A percentile compares a stretch with the other conserved stretches of the same genome.
Conservation (phyloP, 2,329 filamentous ascomycete species). For the Colletotrichum truncatum region DNA sequence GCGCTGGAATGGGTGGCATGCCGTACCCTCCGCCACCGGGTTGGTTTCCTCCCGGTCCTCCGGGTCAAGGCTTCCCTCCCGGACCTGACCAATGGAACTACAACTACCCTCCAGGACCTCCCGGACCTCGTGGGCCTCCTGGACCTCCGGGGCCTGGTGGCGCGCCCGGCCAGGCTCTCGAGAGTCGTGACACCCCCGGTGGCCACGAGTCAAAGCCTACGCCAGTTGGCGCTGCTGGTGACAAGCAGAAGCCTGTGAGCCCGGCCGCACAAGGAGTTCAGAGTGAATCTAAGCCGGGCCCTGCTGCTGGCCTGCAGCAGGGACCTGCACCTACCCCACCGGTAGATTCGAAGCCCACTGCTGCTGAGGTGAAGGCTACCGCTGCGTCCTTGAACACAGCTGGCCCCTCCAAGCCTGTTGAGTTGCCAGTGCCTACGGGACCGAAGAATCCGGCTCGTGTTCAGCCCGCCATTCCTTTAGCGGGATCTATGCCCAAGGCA, state of each 20-base stretch:
- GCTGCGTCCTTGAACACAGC: constrained; percentile 57
- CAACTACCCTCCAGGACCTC: constrained; percentile 70
- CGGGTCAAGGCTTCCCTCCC: constrained; percentile 78
- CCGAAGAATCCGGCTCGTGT: constrained; percentile 61
- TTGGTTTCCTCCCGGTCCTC: constrained; percentile 75
- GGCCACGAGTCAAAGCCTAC: constrained; percentile 54
- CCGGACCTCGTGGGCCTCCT: constrained; percentile 64
- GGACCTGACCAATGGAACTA: constrained; percentile 51
- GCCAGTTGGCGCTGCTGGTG: constrained; percentile 60
- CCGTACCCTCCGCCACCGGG: constrained; percentile 81
- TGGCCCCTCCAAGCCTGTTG: constrained; percentile 43
- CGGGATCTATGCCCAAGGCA: constrained; percentile 48
- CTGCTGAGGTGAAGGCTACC: constrained; percentile 61
- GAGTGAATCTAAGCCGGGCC: constrained; percentile 23
- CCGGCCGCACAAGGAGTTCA: constrained; percentile 45
- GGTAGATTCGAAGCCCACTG: constrained; percentile 74
- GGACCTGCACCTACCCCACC: constrained; percentile 69
- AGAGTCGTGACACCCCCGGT: constrained; percentile 34
- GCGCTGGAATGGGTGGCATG: constrained; percentile 72
- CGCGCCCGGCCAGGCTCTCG: constrained; percentile 36
- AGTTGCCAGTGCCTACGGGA: constrained; percentile 55
- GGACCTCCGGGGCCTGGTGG: constrained; percentile 46
- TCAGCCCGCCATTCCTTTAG: constrained; percentile 72
- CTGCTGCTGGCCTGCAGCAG: constrained; percentile 35
- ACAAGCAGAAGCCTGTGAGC: constrained; percentile 57